Percentiles rank a stretch among this genome's conserved stretches.
phyloP scores from a whole-genome alignment of 1,284 basidiomycete species.

The Melampsora medusae region DNA sequence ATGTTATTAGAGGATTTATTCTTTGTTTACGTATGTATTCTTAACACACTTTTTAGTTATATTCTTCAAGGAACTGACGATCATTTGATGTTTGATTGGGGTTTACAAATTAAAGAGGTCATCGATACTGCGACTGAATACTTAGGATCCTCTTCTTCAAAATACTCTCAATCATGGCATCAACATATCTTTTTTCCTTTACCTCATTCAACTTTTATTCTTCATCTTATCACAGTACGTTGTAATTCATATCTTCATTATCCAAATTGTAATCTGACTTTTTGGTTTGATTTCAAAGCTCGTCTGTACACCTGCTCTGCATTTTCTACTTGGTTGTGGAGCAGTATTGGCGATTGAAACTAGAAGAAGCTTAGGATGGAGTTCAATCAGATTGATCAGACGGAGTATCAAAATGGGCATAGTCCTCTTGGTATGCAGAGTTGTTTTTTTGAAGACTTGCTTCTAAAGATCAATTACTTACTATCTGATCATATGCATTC shows the following conservation, averaged over 20 bases:
- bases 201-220: slow-evolving; percentile 2
- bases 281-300: not conserved
- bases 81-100: slow-evolving; percentile 7
- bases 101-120: not conserved
- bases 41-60: not conserved
- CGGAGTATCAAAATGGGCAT: slow-evolving; percentile 22
- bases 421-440: slow-evolving; percentile 8
- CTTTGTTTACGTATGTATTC: no score
- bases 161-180: no score
- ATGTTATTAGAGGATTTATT: no score
- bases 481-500: not conserved
- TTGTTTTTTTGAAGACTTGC: not conserved
- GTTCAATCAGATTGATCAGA: slow-evolving; percentile 16
- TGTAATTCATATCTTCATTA: no score
- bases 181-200: not conserved
- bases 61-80: slow-evolving; percentile 7
- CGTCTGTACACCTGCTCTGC: slow-evolving; percentile 17
- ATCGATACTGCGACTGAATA: no score
- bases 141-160: no score
- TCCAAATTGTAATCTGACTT: not conserved
- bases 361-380: slow-evolving; percentile 27
- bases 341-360: slow-evolving; percentile 28
- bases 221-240: not conserved
- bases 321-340: slow-evolving; percentile 18
- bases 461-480: not conserved